A percentile compares a stretch with the other conserved stretches of the same genome.
phyloP scores from a whole-genome alignment of 768 basidiomycete species.

The Tulasnella sp. region DNA sequence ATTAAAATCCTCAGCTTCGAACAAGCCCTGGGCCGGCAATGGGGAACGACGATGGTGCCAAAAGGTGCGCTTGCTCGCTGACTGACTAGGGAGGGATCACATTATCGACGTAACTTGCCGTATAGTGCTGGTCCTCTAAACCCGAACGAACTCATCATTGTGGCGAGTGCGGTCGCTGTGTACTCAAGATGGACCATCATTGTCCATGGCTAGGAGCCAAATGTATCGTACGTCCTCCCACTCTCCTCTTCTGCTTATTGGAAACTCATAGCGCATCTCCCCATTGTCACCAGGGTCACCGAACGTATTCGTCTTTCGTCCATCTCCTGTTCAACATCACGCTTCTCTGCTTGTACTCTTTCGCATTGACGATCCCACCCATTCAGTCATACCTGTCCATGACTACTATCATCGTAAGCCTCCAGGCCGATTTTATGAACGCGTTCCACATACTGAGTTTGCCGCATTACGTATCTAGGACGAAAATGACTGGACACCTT shows the following conservation, averaged over 20 bases:
- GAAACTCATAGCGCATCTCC: neutral
- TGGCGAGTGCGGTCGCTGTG: constrained; percentile 62
- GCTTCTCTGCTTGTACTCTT: constrained; percentile 54
- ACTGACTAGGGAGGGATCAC: constrained; percentile 31
- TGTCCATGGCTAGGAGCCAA: constrained; percentile 74
- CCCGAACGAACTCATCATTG: constrained; percentile 79
- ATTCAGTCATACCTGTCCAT: constrained; percentile 61
- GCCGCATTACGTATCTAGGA: constrained; percentile 21
- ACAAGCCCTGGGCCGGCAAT: constrained; percentile 1
- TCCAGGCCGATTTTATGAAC: neutral
- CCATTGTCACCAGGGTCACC: constrained; percentile 55
- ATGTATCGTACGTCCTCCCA: constrained; percentile 53
- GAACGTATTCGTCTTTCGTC: constrained; percentile 77
- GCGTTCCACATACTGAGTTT: neutral
- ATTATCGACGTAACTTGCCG: constrained; percentile 24
- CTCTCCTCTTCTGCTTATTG: neutral
- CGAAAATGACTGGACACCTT: constrained; percentile 56
- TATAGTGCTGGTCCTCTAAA: constrained; percentile 68
- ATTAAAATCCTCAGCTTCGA: constrained; percentile 34
- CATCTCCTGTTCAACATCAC: constrained; percentile 64
- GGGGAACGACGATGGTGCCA: constrained; percentile 22
- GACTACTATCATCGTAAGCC: constrained; percentile 52
- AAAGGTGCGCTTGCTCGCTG: constrained; percentile 21
- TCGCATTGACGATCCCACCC: constrained; percentile 44
- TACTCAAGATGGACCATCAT: constrained; percentile 85